Evolutionary conservation across 345 rosid species (phyloP), one percentile per base, ranked within the genome.

Genomic region (Hibiscus mutabilis): DNA sequence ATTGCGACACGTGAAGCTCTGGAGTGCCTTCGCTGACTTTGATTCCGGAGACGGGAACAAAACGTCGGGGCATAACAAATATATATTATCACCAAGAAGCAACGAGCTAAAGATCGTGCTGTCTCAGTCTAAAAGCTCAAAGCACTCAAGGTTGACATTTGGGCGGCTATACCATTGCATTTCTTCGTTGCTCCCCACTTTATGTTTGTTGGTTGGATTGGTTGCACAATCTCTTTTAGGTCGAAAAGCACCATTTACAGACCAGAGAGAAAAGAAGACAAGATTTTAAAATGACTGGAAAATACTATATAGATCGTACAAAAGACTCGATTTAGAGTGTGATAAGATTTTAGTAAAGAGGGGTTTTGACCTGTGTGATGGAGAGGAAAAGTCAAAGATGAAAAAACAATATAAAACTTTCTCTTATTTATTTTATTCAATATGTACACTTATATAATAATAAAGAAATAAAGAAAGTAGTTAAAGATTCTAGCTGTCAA

Each of bases 111-210:
- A 53, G 60, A 68, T 68, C 53, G 44, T 21, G 61, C 70, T 66
- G 31, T 60, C 46, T 37, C 18, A 27, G 42, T 68, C 31, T 18
- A 53, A 51, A 25, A 63, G 35, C 65, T 53, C 16, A 69, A 60
- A 60, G 69, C 77, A 75, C 46, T 6, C 25, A 46, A 13, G 31
- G 60, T 67, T 74, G 77, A 73, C 76, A 66, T 11, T 73, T 73
- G 13, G 61, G 46, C 8, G 40, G 42, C 1, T 2, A 0, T 2
- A 7, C 42, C 66, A 53, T 10, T 55, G 29, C 52, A 22, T 66
- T n/a, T 58, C 66, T 58, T 52, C 52, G 29, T 4, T 21, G 15
- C 60, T 31, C 14, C 72, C 72, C 67, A 74, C 71, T 59, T 61
- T 9, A 63, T 47, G 25, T 6, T 13, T 60, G 59, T 69, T 52